Base-by-base conservation (phyloP, 129 eudicot species). In the Lactuca sativa region DNA sequence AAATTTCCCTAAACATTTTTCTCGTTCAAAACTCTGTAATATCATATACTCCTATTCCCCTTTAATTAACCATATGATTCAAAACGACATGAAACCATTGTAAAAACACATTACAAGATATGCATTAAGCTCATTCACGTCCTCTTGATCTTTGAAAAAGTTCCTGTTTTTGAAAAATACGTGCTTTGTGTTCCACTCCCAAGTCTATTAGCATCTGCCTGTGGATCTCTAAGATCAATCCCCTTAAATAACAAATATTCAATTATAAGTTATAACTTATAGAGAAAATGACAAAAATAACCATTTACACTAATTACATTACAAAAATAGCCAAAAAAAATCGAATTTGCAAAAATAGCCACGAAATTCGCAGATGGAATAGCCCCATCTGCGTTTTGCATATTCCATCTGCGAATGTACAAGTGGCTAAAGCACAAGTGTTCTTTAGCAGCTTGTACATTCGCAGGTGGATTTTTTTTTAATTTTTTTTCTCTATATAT, bases 111-210 rank as follows among this genome's bases (percentile, higher is more conserved):
- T 17, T 34, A 51, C n/a, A 51, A 12, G 5, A 36, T 36, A 36
- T 6, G 38, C 5, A 4, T n/a, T 6, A 43, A 43, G 49, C 9
- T 43, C 17, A 70, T 4, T 86, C 86, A 84, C 18, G 74, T 78
- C 79, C 89, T 87, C 82, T 82, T 90, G 79, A 95, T 90, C 90
- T 90, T 95, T 8, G 99, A 90, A 75, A 95, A 90, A 0, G 99
- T 95, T 51, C 99, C 99, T 21, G 90, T 87, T 75, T 95, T 97
- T 16, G 99, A 95, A 67, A 95, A 95, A 38, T 93, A 93, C 3
- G 99, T 90, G 69, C 99, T 95, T 47, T 93, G 98, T 41, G 87
- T 95, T 65, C 99, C 99, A 77, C 95, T 78, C 10, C 86, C 97
- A 44, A 95, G 85, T 74, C 86, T 90, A 81, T 90, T 86, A 4